Base-by-base conservation (phyloP, 768 basidiomycete genomes). In the Pulveroboletus sp. region DNA sequence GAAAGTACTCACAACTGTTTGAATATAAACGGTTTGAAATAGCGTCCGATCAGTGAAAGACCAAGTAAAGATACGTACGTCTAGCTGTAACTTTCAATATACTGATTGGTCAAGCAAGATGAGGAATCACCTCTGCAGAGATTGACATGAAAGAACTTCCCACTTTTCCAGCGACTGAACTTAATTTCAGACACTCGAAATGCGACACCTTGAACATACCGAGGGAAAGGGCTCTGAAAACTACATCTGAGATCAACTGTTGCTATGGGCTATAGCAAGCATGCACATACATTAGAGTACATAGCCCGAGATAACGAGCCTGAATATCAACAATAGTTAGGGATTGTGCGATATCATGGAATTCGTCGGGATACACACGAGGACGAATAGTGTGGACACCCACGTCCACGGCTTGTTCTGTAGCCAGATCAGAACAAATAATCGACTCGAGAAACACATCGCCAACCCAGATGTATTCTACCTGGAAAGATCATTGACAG, bases 391-490 rank as follows among this genome's bases (percentile, higher is more conserved):
- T 2, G 23, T 6, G 6, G 47, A 35, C 16, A 48, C 31, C 39
- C 39, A 41, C 9, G 3, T 34, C 40, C 47, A 48, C 0, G 19
- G 40, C 17, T 39, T 46, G 16, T 5, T 40, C 45, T 46, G n/a
- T 17, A 8, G 7, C 14, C 14, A 2, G 4, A 20, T 45, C 13
- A 37, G 44, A 25, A 40, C n/a, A 21, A 25, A 16, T 10, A 24
- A 9, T 9, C 9, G 5, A 8, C 10, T 16, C 21, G 10, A 14
- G 24, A 29, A n/a, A 11, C 8, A 4, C 33, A 23, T 41, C 5
- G n/a, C 47, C 20, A 11, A 48, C 47, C 47, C 47, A 48, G 7
- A 48, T 35, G 16, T 48, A 33, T 24, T 48, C 47, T 21, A 48
- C 24, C 47, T 48, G 27, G 14, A 14, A 23, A 23, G 8, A 40